Evolutionary conservation across 768 basidiomycete genomes (phyloP).

Genomic region (Rhizopogon sp.): DNA sequence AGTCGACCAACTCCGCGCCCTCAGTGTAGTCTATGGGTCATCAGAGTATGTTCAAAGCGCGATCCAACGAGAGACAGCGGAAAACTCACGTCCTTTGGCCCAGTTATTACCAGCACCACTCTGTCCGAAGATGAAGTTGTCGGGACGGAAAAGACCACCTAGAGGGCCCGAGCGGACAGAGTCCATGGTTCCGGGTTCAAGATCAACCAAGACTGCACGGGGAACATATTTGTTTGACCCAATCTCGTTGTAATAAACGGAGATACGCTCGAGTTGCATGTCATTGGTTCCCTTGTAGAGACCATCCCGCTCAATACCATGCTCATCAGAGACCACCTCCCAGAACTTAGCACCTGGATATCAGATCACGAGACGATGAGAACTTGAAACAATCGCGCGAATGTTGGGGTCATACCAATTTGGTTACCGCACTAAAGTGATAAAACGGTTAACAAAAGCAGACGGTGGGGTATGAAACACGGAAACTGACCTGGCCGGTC

Average conservation of each 20-base stretch:
- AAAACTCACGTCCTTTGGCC: slow-evolving; percentile 95
- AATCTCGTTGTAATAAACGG: slow-evolving; percentile 97
- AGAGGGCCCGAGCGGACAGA: slow-evolving; percentile 87
- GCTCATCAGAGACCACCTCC: slow-evolving; percentile 98
- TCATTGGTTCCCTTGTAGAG: slow-evolving; percentile 91
- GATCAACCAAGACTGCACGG: slow-evolving; percentile 93
- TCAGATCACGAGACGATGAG: slow-evolving; percentile 14
- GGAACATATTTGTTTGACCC: slow-evolving; percentile 97
- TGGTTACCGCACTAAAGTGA: slow-evolving; percentile 90
- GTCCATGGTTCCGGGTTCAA: slow-evolving; percentile 97
- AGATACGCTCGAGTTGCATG: slow-evolving; percentile 95
- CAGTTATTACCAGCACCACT: slow-evolving; percentile 99
- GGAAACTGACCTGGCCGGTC: slow-evolving; percentile 82
- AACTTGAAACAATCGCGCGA: slow-evolving; percentile 15
- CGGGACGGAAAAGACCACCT: slow-evolving; percentile 91
- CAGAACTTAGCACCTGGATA: slow-evolving; percentile 85
- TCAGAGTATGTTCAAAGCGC: neutral
- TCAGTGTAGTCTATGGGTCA: slow-evolving; percentile 65
- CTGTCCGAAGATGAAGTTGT: slow-evolving; percentile 98
- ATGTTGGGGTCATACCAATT: slow-evolving; percentile 62
- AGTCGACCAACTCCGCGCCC: slow-evolving; percentile 98
- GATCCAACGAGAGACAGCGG: neutral
- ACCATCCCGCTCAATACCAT: slow-evolving; percentile 93
- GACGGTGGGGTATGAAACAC: slow-evolving; percentile 3
- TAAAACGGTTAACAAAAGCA: slow-evolving; percentile 24